Base-by-base conservation (phyloP, 2,329 filamentous ascomycete genomes). In the Nothomitra cinnamomea region DNA sequence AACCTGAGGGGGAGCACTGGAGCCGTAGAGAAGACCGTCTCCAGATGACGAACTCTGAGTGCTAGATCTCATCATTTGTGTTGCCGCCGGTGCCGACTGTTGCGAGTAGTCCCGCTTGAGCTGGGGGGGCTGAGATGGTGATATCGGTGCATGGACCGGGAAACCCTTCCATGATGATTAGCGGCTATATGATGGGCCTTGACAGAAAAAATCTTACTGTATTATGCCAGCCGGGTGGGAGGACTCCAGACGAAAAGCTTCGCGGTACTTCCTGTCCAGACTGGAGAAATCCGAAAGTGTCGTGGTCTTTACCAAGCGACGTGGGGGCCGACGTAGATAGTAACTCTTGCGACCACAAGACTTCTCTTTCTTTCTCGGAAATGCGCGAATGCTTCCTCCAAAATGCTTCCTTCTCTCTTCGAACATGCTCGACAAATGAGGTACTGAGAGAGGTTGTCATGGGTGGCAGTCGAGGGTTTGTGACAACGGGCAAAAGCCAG, bases 21-120 rank as follows among this genome's bases (percentile, higher is more conserved):
- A 32, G 28, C 32, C 24, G 21, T 38, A 35, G 61, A 57, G 57
- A 51, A 19, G 43, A 36, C 22, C 12, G 6, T 38, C 21, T 17
- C 48, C 28, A 12, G 17, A 47, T 21, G 21, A 47, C 8, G 45
- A 49, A 28, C 17, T 49, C 24, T 49, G 57, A 40, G 53, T 56
- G 45, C 60, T 58, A 3, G 66, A 66, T 43, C 61, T 60, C 49
- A 57, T 57, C 63, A 67, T 65, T 48, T 58, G 42, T 22, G 57
- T 45, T 8, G 58, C 35, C 28, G 58, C 59, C 2, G 66, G 65
- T 32, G 65, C 63, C 25, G 67, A 68, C 43, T 58, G 63, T n/a
- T 53, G 45, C 3, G 56, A 56, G 28, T 21, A 52, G 19, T 51
- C 15, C 36, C 28, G 38, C 5, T 49, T 15, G 25, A 35, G 24